These are phyloP conservation scores for Dryas drummondii DNA, from an alignment of 306 rosid genomes.

Conservation along the genomic window DNA sequence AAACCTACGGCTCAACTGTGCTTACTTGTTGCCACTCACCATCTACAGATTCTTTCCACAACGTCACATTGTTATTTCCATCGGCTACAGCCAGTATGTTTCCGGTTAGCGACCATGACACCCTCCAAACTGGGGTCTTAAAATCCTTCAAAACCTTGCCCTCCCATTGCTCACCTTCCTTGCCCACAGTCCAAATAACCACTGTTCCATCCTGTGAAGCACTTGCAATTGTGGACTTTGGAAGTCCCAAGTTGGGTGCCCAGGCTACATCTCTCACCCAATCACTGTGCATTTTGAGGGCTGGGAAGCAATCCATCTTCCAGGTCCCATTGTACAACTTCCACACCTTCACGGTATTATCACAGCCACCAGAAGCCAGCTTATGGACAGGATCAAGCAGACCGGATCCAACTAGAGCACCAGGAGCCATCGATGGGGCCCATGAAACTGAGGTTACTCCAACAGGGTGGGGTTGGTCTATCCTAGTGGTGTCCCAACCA, in stretches of 20 bases:
- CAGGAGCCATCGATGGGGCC: constrained; percentile 88
- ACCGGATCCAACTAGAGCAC: constrained; percentile 76
- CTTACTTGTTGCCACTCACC: constrained; percentile 96
- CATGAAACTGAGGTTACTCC: constrained; percentile 95
- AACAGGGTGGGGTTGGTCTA: constrained; percentile 84
- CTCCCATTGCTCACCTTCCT: constrained; percentile 92
- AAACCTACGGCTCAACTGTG: constrained; percentile 68
- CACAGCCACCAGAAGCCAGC: constrained; percentile 90
- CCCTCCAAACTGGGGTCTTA: constrained; percentile 85
- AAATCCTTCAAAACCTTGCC: constrained; percentile 76
- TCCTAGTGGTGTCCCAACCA: constrained; percentile 83
- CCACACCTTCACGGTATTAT: constrained; percentile 90
- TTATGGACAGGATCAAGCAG: constrained; percentile 77
- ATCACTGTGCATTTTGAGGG: constrained; percentile 83
- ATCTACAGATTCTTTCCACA: constrained; percentile 94
- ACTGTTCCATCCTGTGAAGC: constrained; percentile 86
- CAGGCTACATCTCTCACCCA: constrained; percentile 93
- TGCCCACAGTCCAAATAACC: constrained; percentile 75
- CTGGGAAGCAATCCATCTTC: constrained; percentile 90
- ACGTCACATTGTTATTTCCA: constrained; percentile 67
- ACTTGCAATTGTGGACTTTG: constrained; percentile 85
- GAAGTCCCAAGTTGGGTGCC: constrained; percentile 96
- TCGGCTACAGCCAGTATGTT: constrained; percentile 89
- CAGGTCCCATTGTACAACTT: constrained; percentile 69
- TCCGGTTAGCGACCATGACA: constrained; percentile 95